These are phyloP conservation scores for Cyberlindnera euphorbiiphila DNA, from an alignment of 805 yeast species.

Conservation along the genomic window DNA sequence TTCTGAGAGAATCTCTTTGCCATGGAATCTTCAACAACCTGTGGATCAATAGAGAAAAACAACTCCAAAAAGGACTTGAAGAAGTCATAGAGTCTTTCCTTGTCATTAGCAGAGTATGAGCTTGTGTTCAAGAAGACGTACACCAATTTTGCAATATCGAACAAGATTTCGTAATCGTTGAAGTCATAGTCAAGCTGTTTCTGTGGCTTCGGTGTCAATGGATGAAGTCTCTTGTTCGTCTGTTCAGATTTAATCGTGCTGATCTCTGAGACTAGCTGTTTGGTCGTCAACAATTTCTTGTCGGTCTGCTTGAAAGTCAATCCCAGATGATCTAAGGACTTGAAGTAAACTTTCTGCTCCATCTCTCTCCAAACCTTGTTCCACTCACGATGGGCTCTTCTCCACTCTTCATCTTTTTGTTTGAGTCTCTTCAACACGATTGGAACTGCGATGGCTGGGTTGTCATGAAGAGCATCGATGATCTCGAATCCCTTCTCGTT, in stretches of 20 bases:
- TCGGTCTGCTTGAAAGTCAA: slow-evolving; percentile 96
- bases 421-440: slow-evolving; percentile 87
- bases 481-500: slow-evolving; percentile 95
- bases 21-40: slow-evolving; percentile 41
- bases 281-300: slow-evolving; percentile 83
- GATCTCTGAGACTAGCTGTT: slow-evolving; percentile 86
- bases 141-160: slow-evolving; percentile 68
- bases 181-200: slow-evolving; percentile 63
- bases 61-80: slow-evolving; percentile 64
- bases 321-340: slow-evolving; percentile 92
- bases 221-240: slow-evolving; percentile 78
- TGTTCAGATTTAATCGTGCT: slow-evolving; percentile 91
- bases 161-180: slow-evolving; percentile 61
- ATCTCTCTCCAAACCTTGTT: slow-evolving; percentile 98
- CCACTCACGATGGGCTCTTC: slow-evolving; percentile 97
- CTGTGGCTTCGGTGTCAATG: slow-evolving; percentile 83
- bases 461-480: slow-evolving; percentile 90
- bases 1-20: slow-evolving; percentile 28
- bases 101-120: slow-evolving; percentile 74
- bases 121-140: slow-evolving; percentile 65
- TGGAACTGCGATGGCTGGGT: slow-evolving; percentile 94
- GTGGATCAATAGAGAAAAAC: slow-evolving; percentile 61
- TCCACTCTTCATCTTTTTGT: slow-evolving; percentile 99
- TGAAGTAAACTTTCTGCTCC: slow-evolving; percentile 91
- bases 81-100: slow-evolving; percentile 70